Conservation (phyloP, 306 rosid species). For the Datisca glomerata region DNA sequence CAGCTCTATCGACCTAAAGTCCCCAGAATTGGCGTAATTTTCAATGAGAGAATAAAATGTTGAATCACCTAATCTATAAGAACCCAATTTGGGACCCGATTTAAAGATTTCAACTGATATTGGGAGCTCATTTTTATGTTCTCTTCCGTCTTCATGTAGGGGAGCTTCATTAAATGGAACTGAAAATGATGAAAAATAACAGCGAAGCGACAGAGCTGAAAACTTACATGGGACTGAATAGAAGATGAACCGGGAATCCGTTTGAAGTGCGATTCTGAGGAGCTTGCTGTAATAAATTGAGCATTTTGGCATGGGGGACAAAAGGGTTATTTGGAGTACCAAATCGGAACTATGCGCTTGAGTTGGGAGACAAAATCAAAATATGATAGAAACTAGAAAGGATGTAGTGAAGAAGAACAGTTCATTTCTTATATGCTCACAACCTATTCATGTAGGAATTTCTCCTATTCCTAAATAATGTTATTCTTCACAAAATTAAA, state of each 20-base stretch:
- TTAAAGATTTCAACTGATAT: constrained; percentile 45
- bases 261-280: constrained; percentile 21
- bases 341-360: not conserved
- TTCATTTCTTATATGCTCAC: too few species aligned
- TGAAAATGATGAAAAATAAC: constrained; percentile 14
- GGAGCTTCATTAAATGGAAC: constrained; percentile 14
- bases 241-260: constrained; percentile 4
- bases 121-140: constrained; percentile 22
- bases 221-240: constrained; percentile 21
- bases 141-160: not conserved
- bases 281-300: constrained; percentile 19
- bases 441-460: too few species aligned
- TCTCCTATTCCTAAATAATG: too few species aligned
- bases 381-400: too few species aligned
- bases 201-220: constrained; percentile 10
- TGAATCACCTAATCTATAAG: constrained; percentile 68
- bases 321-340: not conserved
- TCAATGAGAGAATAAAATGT: constrained; percentile 65
- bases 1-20: constrained; percentile 46
- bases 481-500: too few species aligned
- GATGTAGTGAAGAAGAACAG: too few species aligned
- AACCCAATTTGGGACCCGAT: constrained; percentile 42
- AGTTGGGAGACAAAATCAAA: too few species aligned
- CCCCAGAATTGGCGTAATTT: constrained; percentile 38
- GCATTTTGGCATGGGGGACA: constrained; percentile 44